Conservation (phyloP, 805 yeast species). For the Myxozyma neotropica region DNA sequence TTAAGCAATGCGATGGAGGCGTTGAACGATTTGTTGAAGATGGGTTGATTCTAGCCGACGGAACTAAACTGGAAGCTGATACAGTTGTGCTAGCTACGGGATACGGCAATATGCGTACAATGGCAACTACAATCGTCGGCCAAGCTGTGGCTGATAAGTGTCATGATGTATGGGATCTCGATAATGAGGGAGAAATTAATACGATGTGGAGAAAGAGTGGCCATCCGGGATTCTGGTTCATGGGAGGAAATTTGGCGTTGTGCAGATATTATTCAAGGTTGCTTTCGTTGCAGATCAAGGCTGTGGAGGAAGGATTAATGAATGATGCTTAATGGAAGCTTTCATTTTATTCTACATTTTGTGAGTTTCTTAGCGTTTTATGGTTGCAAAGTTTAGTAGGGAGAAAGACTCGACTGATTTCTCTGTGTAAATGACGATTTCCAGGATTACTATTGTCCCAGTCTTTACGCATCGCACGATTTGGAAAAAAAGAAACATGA, state of each 20-base stretch:
- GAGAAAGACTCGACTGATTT: no score
- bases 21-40: slow-evolving; percentile 44
- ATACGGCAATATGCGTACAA: slow-evolving; percentile 48
- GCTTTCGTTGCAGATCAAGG: slow-evolving; percentile 48
- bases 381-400: no score
- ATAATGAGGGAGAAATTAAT: slow-evolving; percentile 48
- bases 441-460: no score
- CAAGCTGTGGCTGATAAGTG: slow-evolving; percentile 44
- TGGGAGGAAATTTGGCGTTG: slow-evolving; percentile 49
- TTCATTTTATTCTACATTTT: no score
- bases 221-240: slow-evolving; percentile 48
- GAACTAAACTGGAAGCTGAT: slow-evolving; percentile 44
- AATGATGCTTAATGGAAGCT: neutral
- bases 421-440: no score
- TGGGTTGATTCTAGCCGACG: slow-evolving; percentile 47
- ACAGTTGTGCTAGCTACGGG: slow-evolving; percentile 52
- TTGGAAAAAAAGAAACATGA: no score
- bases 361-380: no score
- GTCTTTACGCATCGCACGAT: no score
- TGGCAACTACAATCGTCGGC: slow-evolving; percentile 47
- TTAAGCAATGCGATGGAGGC: slow-evolving; percentile 40
- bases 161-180: slow-evolving; percentile 48
- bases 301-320: slow-evolving; percentile 35
- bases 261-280: slow-evolving; percentile 47
- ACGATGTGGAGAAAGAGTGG: slow-evolving; percentile 48